Conservation (phyloP, 2,329 filamentous ascomycete genomes). For the Penicillium sp. region DNA sequence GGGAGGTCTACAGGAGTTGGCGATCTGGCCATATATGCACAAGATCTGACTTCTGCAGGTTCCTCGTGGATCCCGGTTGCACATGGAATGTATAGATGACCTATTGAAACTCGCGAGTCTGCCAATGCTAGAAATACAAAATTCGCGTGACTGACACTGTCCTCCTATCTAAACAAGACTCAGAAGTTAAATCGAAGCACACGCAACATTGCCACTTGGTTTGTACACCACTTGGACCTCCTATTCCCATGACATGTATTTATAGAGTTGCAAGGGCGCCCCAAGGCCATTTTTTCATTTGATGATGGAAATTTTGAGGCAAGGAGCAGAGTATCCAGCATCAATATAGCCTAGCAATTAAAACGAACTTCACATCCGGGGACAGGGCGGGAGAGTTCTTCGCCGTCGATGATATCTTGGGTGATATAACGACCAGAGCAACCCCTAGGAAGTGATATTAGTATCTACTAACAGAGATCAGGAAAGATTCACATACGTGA, state of each 20-base stretch:
- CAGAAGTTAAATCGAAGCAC: neutral
- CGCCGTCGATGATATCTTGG: neutral
- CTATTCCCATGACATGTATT: neutral
- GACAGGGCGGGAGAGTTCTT: neutral
- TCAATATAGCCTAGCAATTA: neutral
- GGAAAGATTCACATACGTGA: neutral
- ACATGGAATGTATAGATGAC: too few relatives aligned
- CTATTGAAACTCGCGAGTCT: neutral
- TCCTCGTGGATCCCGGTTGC: too few relatives aligned
- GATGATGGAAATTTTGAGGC: neutral
- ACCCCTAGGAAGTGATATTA: neutral
- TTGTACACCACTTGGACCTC: neutral
- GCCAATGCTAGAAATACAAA: neutral
- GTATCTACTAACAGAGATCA: neutral
- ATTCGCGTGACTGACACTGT: too few relatives aligned
- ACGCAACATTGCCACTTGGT: neutral
- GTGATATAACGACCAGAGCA: neutral
- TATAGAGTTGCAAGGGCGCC: neutral
- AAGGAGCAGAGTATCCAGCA: neutral
- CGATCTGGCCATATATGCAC: too few relatives aligned
- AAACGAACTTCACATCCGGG: neutral
- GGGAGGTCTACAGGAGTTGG: too few relatives aligned
- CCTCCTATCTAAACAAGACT: neutral
- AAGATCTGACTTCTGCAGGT: too few relatives aligned
- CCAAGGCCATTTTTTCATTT: neutral